Percentiles rank a stretch among this genome's conserved stretches.
Evolutionary conservation across 2,329 filamentous ascomycete genomes (phyloP).

Genomic region (Colletotrichum coccodes): DNA sequence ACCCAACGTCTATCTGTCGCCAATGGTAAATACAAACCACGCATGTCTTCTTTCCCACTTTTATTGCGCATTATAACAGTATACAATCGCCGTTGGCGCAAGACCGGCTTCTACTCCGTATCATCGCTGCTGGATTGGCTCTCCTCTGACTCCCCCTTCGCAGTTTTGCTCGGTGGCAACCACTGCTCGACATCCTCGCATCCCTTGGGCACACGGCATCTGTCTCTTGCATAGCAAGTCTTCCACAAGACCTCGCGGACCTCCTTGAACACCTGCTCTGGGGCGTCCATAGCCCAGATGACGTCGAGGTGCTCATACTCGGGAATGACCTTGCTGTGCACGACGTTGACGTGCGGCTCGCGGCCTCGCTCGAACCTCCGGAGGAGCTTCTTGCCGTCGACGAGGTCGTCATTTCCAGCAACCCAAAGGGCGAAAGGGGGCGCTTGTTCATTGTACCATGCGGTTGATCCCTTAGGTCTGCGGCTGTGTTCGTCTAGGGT

Average conservation of each 20-base stretch:
- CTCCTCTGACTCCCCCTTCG: neutral
- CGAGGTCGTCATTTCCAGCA: constrained; percentile 82
- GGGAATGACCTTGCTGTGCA: constrained; percentile 84
- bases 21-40: neutral
- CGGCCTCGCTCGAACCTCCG: constrained; percentile 78
- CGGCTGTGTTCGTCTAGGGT: constrained; percentile 45
- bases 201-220: constrained; percentile 72
- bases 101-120: neutral
- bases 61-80: neutral
- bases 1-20: neutral
- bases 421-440: constrained; percentile 93
- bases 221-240: constrained; percentile 66
- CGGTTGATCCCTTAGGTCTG: constrained; percentile 61
- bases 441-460: constrained; percentile 84
- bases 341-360: constrained; percentile 83
- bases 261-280: constrained; percentile 85
- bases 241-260: constrained; percentile 86
- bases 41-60: neutral
- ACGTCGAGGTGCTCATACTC: constrained; percentile 96
- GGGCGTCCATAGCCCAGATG: constrained; percentile 91
- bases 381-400: constrained; percentile 82
- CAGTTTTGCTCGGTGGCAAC: constrained; percentile 38
- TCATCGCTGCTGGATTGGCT: constrained; percentile 31
- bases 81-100: neutral
- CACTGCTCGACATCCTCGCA: constrained; percentile 64